These are phyloP conservation scores for Diplocarpon mali DNA, from an alignment of 2,329 filamentous ascomycete genomes.

Conservation along the genomic window DNA sequence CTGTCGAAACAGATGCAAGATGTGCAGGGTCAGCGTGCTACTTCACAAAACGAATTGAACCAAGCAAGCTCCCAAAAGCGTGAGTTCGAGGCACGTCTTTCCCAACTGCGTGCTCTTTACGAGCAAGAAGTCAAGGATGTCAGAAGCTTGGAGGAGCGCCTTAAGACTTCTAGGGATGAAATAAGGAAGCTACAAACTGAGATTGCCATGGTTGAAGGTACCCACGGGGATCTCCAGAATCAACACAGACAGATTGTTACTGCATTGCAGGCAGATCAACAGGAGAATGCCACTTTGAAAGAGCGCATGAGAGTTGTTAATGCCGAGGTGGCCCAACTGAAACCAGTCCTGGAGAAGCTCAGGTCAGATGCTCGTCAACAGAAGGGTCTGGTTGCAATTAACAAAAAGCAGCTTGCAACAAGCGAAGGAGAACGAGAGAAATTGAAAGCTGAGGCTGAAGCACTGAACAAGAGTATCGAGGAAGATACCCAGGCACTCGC, in stretches of 20 bases:
- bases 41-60: slow-evolving; percentile 70
- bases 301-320: slow-evolving; percentile 80
- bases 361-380: slow-evolving; percentile 88
- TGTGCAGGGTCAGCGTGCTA: slow-evolving; percentile 69
- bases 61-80: slow-evolving; percentile 79
- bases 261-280: slow-evolving; percentile 74
- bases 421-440: slow-evolving; percentile 83
- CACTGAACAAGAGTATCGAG: slow-evolving; percentile 51
- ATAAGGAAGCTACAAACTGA: slow-evolving; percentile 78
- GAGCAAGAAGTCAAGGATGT: slow-evolving; percentile 89
- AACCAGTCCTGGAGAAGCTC: slow-evolving; percentile 86
- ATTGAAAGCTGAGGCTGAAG: slow-evolving; percentile 68
- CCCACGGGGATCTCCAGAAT: slow-evolving; percentile 66
- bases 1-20: slow-evolving; percentile 91
- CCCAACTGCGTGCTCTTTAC: slow-evolving; percentile 78
- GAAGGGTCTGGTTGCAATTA: slow-evolving; percentile 92
- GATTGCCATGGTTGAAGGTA: slow-evolving; percentile 70
- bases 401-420: slow-evolving; percentile 92
- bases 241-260: slow-evolving; percentile 69
- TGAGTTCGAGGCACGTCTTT: slow-evolving; percentile 80
- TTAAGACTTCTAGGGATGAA: slow-evolving; percentile 64
- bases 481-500: slow-evolving; percentile 44
- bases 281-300: slow-evolving; percentile 76
- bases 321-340: slow-evolving; percentile 69
- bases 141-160: slow-evolving; percentile 71